Conservation (phyloP, 2,329 filamentous ascomycete species). For the Penicillium sclerotiorum region DNA sequence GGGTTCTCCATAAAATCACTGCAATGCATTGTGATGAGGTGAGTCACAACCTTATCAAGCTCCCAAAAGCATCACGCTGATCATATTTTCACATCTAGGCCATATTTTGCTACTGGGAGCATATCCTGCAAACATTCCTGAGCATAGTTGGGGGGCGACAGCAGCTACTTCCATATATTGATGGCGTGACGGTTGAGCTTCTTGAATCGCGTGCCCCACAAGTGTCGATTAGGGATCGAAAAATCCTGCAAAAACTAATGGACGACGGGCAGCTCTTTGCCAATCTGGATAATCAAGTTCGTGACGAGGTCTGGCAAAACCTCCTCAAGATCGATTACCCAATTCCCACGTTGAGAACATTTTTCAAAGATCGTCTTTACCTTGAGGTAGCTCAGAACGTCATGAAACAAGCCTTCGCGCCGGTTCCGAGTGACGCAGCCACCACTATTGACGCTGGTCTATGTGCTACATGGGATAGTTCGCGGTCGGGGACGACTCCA, state of each 20-base stretch:
- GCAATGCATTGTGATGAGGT: constrained; percentile 17
- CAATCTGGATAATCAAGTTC: not conserved
- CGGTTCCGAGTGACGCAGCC: not conserved
- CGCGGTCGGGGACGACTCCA: not conserved
- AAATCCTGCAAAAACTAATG: constrained; percentile 1
- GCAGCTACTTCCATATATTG: not conserved
- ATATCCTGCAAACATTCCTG: constrained; percentile 10
- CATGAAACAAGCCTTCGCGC: constrained; percentile 5
- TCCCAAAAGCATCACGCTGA: not conserved
- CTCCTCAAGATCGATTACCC: constrained; percentile 13
- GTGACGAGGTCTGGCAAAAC: constrained; percentile 7
- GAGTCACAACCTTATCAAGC: not conserved
- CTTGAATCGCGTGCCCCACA: constrained; percentile 11
- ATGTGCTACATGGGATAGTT: constrained; percentile 3
- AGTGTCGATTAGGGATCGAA: constrained; percentile 6
- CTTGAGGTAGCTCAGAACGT: constrained; percentile 11
- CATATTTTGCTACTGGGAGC: constrained; percentile 15
- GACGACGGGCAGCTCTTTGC: constrained; percentile 3
- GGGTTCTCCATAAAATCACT: constrained; percentile 10
- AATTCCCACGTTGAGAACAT: constrained; percentile 15
- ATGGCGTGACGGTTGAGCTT: constrained; percentile 10
- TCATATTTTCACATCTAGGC: constrained; percentile 3
- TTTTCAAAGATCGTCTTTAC: constrained; percentile 18
- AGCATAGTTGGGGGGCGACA: not conserved
- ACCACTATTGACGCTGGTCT: constrained; percentile 13